A percentile compares a stretch with the other conserved stretches of the same genome.
phyloP scores from a whole-genome alignment of 495 filamentous ascomycete genomes.

The Penicillium diatomitis region DNA sequence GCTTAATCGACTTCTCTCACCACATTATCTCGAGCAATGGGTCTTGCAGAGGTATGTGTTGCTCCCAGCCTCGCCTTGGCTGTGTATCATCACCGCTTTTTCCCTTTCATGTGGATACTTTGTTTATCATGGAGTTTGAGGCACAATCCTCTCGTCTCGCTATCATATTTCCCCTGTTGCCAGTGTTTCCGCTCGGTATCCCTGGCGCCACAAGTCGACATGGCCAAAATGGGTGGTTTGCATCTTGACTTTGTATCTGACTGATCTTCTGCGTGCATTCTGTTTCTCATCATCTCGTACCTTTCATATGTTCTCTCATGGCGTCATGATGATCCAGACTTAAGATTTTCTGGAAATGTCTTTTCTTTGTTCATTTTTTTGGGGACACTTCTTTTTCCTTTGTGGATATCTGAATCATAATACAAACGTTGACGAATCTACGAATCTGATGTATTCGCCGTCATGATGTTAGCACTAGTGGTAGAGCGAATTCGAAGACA shows the following conservation, averaged over 20 bases:
- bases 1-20: no score
- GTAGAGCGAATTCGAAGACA: no score
- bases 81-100: conserved; percentile 20
- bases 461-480: not conserved
- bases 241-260: not conserved
- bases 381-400: conserved; percentile 8
- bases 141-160: not conserved
- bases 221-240: conserved; percentile 8
- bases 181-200: not conserved
- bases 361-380: conserved; percentile 1
- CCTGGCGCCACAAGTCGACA: not conserved
- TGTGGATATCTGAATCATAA: conserved; percentile 5
- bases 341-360: conserved; percentile 7
- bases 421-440: not conserved
- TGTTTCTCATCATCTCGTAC: not conserved
- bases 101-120: conserved; percentile 10
- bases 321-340: conserved; percentile 14
- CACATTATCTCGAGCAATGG: no score
- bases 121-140: not conserved
- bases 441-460: not conserved
- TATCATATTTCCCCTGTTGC: conserved; percentile 2
- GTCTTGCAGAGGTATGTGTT: not conserved
- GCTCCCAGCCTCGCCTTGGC: conserved; percentile 18
- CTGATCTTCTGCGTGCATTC: not conserved
- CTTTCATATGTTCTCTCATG: conserved; percentile 10